Percentiles rank a stretch among this genome's conserved stretches.
Conservation (phyloP, 2,329 filamentous ascomycete species). For the Exophiala bonariae region DNA sequence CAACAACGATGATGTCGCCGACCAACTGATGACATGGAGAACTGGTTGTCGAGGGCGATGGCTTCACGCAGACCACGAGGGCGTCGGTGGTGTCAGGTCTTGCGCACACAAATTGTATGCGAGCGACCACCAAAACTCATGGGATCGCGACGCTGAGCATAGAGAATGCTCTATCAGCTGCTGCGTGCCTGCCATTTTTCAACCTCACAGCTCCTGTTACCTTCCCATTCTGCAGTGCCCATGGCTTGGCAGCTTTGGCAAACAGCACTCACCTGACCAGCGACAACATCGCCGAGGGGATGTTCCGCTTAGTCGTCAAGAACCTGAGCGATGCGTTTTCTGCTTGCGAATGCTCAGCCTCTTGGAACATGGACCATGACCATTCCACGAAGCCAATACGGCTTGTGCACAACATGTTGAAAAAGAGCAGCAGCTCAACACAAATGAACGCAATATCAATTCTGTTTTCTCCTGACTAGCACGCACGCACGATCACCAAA, state of each 20-base stretch:
- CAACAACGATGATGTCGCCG: no score
- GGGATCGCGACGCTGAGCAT: neutral
- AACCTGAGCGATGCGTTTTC: no score
- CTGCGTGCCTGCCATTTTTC: slow-evolving; percentile 1
- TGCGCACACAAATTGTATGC: slow-evolving; percentile 11
- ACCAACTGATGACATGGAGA: neutral
- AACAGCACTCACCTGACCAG: neutral
- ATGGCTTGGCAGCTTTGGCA: neutral
- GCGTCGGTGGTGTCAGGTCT: neutral
- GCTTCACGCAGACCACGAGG: neutral
- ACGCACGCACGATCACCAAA: no score
- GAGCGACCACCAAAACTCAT: neutral
- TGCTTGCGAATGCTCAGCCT: no score
- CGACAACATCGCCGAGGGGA: slow-evolving; percentile 2
- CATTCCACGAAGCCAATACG: no score
- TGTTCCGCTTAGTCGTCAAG: neutral
- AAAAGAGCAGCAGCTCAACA: no score
- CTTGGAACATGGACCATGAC: no score
- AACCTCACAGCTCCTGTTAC: neutral
- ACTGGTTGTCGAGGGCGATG: slow-evolving; percentile 3
- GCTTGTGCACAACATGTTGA: no score
- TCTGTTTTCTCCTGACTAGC: no score
- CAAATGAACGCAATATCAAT: no score
- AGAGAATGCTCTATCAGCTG: neutral
- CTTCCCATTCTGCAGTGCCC: no score